Evolutionary conservation across 768 basidiomycete species (phyloP).

Genomic region (Punctularia strigosozonata): DNA sequence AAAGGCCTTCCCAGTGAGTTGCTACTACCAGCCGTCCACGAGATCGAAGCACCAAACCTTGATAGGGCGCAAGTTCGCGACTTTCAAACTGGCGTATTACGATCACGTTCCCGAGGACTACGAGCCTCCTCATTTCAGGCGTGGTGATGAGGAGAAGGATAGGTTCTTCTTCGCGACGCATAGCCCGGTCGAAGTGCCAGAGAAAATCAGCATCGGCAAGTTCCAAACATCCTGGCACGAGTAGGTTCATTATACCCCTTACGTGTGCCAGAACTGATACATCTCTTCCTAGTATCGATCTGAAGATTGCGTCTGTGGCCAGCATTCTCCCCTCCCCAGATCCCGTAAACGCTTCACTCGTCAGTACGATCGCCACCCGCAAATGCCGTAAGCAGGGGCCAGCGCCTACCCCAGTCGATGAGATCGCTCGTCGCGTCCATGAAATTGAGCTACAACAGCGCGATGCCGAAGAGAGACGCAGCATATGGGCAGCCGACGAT

Average conservation of each 20-base stretch:
- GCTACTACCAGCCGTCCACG: background rate
- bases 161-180: conserved; percentile 80
- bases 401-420: conserved; percentile 44
- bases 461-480: conserved; percentile 49
- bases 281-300: conserved; percentile 40
- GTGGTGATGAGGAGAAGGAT: conserved; percentile 61
- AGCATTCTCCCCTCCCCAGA: conserved; percentile 59
- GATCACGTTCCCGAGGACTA: conserved; percentile 72
- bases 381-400: conserved; percentile 15
- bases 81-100: conserved; percentile 80
- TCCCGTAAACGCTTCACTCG: conserved; percentile 43
- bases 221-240: conserved; percentile 65
- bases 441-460: conserved; percentile 47
- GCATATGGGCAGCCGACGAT: conserved; percentile 57
- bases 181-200: conserved; percentile 57
- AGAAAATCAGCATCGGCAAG: conserved; percentile 56
- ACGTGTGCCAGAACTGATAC: conserved; percentile 1
- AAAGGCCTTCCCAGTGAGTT: conserved; percentile 62
- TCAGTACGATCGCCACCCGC: conserved; percentile 28
- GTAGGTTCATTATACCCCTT: conserved; percentile 23
- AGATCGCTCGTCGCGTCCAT: conserved; percentile 36
- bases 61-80: conserved; percentile 71
- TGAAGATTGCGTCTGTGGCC: conserved; percentile 64
- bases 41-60: conserved; percentile 1
- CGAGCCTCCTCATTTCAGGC: conserved; percentile 70